Percentiles rank a stretch among this genome's conserved stretches.
Conservation (phyloP, 2,329 filamentous ascomycete genomes). For the Teratosphaeria zuluensis region DNA sequence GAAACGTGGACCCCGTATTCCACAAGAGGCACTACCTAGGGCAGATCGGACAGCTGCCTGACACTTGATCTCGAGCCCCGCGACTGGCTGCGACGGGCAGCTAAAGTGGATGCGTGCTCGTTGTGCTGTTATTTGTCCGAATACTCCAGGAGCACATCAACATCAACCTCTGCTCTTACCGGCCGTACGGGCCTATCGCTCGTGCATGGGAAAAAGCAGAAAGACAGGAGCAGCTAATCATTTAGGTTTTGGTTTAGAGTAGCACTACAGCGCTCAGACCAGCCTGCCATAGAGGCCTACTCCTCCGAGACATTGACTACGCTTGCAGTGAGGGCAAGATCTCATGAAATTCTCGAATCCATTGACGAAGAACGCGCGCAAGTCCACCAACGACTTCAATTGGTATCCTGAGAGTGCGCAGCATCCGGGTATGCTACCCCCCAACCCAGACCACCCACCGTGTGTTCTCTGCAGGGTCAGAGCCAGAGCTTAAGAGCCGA, state of each 20-base stretch:
- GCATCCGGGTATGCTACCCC: conserved; percentile 3
- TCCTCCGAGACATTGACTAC: neutral
- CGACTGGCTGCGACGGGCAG: neutral
- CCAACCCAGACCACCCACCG: neutral
- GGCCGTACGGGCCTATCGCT: too few species aligned
- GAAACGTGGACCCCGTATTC: neutral
- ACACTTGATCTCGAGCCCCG: neutral
- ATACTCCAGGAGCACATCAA: neutral
- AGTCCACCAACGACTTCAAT: conserved; percentile 4
- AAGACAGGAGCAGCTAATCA: neutral
- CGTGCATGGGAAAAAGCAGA: neutral
- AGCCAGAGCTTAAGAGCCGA: neutral
- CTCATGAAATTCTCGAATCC: conserved; percentile 1
- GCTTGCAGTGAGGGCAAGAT: neutral
- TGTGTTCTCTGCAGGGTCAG: neutral
- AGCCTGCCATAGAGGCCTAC: neutral
- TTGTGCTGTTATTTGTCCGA: neutral
- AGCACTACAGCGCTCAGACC: neutral
- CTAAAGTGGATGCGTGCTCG: neutral
- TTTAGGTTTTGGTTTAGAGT: neutral
- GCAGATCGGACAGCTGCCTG: neutral
- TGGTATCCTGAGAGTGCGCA: conserved; percentile 6
- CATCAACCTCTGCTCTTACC: neutral
- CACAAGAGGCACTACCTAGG: neutral
- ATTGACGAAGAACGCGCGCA: conserved; percentile 3